Conservation (phyloP, 768 basidiomycete species). For the Albatrellus ellisii region DNA sequence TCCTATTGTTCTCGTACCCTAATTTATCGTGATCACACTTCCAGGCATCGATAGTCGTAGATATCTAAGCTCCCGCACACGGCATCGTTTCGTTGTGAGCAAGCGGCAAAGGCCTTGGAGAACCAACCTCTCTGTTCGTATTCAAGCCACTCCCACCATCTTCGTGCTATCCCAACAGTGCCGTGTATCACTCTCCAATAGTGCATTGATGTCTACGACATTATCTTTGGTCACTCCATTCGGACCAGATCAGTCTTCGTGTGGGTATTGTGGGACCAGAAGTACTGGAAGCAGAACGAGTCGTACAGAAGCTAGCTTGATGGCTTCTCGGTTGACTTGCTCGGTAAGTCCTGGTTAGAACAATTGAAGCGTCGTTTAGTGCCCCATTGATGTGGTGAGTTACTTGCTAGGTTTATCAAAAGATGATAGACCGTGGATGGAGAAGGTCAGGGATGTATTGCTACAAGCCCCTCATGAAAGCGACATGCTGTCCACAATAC, state of each 20-base stretch:
- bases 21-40: too few relatives aligned
- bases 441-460: constrained; percentile 72
- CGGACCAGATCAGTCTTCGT: constrained; percentile 25
- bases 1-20: too few relatives aligned
- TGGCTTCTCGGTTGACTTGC: constrained; percentile 32
- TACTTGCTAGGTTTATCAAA: constrained; percentile 49
- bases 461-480: constrained; percentile 76
- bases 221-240: neutral
- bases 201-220: neutral
- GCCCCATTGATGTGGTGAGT: neutral
- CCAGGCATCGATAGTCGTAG: neutral
- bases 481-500: constrained; percentile 88
- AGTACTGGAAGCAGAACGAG: constrained; percentile 29
- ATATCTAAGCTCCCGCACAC: neutral
- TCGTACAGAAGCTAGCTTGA: neutral
- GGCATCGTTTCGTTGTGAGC: too few relatives aligned
- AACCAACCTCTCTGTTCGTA: neutral
- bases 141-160: neutral
- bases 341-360: constrained; percentile 24
- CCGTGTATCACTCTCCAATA: neutral
- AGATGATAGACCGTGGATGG: constrained; percentile 80
- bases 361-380: neutral
- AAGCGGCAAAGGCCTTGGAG: too few relatives aligned
- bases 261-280: constrained; percentile 55
- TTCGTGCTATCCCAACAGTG: neutral